phyloP scores from a whole-genome alignment of 257 asterid species.

The Fraxinus anomala region DNA sequence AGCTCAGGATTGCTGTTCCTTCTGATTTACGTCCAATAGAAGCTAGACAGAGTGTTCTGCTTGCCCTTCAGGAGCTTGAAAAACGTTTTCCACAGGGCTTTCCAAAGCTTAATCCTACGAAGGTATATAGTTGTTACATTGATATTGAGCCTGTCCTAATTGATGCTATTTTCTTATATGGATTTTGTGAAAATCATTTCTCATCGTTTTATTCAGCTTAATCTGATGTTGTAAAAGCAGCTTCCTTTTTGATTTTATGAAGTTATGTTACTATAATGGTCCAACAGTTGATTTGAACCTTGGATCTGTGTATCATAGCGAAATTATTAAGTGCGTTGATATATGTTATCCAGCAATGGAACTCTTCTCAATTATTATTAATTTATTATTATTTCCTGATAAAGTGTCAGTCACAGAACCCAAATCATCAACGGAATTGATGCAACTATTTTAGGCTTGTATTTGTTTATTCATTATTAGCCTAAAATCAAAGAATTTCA shows the following conservation, averaged over 20 bases:
- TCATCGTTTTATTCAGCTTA: constrained; percentile 12
- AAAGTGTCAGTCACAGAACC: neutral
- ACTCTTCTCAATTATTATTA: neutral
- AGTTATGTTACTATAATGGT: constrained; percentile 3
- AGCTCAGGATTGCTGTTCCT: constrained; percentile 82
- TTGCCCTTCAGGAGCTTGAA: constrained; percentile 85
- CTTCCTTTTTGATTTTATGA: constrained; percentile 15
- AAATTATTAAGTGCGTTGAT: neutral
- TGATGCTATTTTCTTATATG: constrained; percentile 13
- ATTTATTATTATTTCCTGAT: neutral
- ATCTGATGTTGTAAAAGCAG: neutral
- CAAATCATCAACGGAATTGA: too few relatives aligned
- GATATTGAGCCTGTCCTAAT: constrained; percentile 19
- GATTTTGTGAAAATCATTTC: constrained; percentile 13
- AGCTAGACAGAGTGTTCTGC: constrained; percentile 80
- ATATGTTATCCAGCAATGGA: neutral
- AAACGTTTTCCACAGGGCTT: constrained; percentile 90
- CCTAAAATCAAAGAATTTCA: constrained; percentile 10
- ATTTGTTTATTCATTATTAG: neutral
- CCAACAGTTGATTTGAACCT: constrained; percentile 5
- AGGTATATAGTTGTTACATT: constrained; percentile 49
- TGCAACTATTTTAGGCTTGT: neutral
- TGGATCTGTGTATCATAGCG: neutral
- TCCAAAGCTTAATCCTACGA: constrained; percentile 88
- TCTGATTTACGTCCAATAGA: constrained; percentile 86